These are phyloP conservation scores for Typha latifolia DNA, from an alignment of 176 grass and related monocot genomes.

Conservation along the genomic window DNA sequence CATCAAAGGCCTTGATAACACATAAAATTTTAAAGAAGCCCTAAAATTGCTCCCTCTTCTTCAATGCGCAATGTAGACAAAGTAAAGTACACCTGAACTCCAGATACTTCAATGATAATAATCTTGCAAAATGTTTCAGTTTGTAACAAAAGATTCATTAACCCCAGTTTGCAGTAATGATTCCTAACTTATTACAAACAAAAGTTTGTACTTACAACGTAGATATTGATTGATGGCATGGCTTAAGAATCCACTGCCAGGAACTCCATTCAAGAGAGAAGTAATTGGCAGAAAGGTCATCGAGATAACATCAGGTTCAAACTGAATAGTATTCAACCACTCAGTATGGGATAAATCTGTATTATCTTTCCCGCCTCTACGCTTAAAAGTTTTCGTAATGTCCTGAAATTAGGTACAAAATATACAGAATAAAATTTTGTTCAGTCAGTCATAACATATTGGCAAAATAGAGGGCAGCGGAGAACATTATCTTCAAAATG, in stretches of 20 bases:
- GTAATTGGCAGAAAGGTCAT: conserved; percentile 99
- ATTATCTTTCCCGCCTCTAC: conserved; percentile 87
- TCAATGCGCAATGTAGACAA: too few species aligned
- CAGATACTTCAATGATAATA: too few species aligned
- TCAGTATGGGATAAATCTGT: conserved; percentile 53
- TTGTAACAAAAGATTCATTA: not conserved
- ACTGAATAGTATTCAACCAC: conserved; percentile 75
- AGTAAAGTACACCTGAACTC: too few species aligned
- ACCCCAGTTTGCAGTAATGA: not conserved
- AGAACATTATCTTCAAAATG: not conserved
- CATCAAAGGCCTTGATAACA: too few species aligned
- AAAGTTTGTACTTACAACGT: conserved; percentile 41
- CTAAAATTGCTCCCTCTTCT: too few species aligned
- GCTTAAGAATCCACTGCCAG: conserved; percentile 91
- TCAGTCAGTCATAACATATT: not conserved
- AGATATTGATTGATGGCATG: conserved; percentile 97
- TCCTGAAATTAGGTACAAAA: conserved; percentile 36
- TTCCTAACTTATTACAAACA: not conserved
- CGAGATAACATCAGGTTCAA: conserved; percentile 75
- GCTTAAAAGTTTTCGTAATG: conserved; percentile 58
- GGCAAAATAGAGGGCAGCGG: not conserved
- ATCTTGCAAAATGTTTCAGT: not conserved
- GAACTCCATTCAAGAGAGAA: conserved; percentile 91
- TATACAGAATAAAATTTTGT: conserved; percentile 6
- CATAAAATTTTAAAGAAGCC: too few species aligned